Percentiles rank a stretch among this genome's conserved stretches.
Evolutionary conservation across 495 filamentous ascomycete genomes (phyloP).

Genomic region (Penicillium coprophilum): DNA sequence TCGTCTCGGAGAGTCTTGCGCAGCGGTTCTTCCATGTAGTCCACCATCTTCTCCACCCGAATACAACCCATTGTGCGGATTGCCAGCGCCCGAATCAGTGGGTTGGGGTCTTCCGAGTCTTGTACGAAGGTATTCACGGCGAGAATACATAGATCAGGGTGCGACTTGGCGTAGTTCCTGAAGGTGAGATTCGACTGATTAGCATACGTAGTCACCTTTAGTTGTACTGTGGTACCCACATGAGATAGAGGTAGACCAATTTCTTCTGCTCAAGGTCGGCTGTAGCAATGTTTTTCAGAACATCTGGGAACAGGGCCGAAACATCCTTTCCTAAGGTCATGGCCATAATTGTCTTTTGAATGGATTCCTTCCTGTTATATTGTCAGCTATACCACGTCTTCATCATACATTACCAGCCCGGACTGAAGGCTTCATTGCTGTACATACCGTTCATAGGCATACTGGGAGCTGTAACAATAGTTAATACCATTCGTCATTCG

Average conservation of each 20-base stretch:
- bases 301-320: slow-evolving; percentile 94
- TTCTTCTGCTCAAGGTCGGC: slow-evolving; percentile 97
- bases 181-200: slow-evolving; percentile 8
- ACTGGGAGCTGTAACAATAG: slow-evolving; percentile 67
- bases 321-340: slow-evolving; percentile 99
- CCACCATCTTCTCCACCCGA: slow-evolving; percentile 98
- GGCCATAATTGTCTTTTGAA: slow-evolving; percentile 99
- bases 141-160: slow-evolving; percentile 97
- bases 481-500: slow-evolving; percentile 27
- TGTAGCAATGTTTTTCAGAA: slow-evolving; percentile 98
- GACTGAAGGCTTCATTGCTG: background rate
- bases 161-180: slow-evolving; percentile 99
- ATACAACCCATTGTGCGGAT: slow-evolving; percentile 99
- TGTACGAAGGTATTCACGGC: slow-evolving; percentile 99
- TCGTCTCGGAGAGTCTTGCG: slow-evolving; percentile 96
- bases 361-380: slow-evolving; percentile 79
- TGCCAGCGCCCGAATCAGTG: slow-evolving; percentile 88
- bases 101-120: slow-evolving; percentile 98
- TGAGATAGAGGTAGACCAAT: slow-evolving; percentile 97
- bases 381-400: slow-evolving; percentile 29
- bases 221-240: slow-evolving; percentile 57
- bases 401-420: slow-evolving; percentile 1
- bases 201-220: slow-evolving; percentile 15
- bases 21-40: slow-evolving; percentile 99
- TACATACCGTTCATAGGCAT: slow-evolving; percentile 87